Base-by-base conservation (phyloP, 176 grass and related monocot species). In the Chloris gayana region DNA sequence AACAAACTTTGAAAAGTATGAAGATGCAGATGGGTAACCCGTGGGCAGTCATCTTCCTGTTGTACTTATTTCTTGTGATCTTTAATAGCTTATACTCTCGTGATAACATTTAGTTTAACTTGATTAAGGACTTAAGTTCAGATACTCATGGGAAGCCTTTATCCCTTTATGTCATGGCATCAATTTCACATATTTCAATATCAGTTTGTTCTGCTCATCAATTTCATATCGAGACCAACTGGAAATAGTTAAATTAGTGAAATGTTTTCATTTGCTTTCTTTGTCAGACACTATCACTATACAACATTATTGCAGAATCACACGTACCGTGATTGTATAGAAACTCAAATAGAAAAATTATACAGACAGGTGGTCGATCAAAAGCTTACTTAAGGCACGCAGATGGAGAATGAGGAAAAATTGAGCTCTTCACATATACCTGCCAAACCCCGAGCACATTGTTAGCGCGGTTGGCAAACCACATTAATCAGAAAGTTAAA, bases 351-450 rank as follows among this genome's bases (percentile, higher is more conserved):
- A 12, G 41, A 64, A 70, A 12, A n/a, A n/a, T 19, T 71, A 70
- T 56, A 63, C 9, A 49, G 69, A 82, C 25, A 69, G 14, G 0
- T 69, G 3, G 51, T 76, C 22, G 41, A 32, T 27, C 15, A 82
- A 69, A 63, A 76, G 69, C 77, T 94, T 93, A 98, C 95, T 94
- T 98, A 81, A 98, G 95, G 86, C 88, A 98, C 21, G 90, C 89
- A 78, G 95, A 89, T 58, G 95, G 90, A 84, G 95, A 93, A 70
- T 94, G 84, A 0, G 88, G 77, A 46, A 98, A 98, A 85, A 81
- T 86, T 4, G 90, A 62, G 75, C 95, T 98, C 91, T 98, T 94
- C 67, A 98, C 90, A 86, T 94, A 98, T 87, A 85, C 82, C 95
- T 98, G 83, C 60, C 67, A 46, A 56, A 39, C 21, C 17, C 26